Evolutionary conservation across 148 eudicot genomes (phyloP).

Genomic region (Limonium bicolor): DNA sequence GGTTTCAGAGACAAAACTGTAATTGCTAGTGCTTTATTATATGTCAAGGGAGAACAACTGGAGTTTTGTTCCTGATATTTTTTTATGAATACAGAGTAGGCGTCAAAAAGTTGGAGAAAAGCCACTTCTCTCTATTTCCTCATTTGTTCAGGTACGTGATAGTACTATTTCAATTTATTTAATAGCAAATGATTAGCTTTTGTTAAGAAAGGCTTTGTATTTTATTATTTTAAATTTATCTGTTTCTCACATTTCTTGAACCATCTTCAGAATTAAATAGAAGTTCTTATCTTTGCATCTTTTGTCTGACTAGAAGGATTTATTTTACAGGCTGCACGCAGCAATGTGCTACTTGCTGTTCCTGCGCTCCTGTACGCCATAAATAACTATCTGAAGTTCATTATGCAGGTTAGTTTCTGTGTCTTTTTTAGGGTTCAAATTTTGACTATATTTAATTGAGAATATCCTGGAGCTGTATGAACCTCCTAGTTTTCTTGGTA

Average conservation of each 20-base stretch:
- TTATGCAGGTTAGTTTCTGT: slow-evolving; percentile 72
- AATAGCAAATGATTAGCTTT: too few species aligned
- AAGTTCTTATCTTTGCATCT: too few species aligned
- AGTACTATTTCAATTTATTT: too few species aligned
- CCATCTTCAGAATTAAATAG: too few species aligned
- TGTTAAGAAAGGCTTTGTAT: too few species aligned
- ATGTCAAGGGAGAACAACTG: neutral
- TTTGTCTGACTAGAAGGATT: neutral
- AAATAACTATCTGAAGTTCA: slow-evolving; percentile 86
- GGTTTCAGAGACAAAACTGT: too few species aligned
- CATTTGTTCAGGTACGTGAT: slow-evolving; percentile 66
- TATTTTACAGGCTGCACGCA: slow-evolving; percentile 87
- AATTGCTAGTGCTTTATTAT: too few species aligned
- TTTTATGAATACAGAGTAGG: slow-evolving; percentile 36
- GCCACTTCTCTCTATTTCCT: slow-evolving; percentile 63
- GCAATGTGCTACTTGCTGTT: slow-evolving; percentile 72
- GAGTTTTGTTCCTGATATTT: neutral
- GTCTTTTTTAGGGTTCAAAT: neutral
- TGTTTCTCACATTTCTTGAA: too few species aligned
- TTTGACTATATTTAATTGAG: neutral
- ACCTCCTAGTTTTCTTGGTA: too few species aligned
- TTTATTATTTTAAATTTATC: too few species aligned
- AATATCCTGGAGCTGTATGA: too few species aligned
- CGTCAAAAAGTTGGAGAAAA: slow-evolving; percentile 73
- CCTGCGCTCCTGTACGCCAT: slow-evolving; percentile 67